Evolutionary conservation across 441 rosid species (phyloP).

Genomic region (Syzygium syzygioides): DNA sequence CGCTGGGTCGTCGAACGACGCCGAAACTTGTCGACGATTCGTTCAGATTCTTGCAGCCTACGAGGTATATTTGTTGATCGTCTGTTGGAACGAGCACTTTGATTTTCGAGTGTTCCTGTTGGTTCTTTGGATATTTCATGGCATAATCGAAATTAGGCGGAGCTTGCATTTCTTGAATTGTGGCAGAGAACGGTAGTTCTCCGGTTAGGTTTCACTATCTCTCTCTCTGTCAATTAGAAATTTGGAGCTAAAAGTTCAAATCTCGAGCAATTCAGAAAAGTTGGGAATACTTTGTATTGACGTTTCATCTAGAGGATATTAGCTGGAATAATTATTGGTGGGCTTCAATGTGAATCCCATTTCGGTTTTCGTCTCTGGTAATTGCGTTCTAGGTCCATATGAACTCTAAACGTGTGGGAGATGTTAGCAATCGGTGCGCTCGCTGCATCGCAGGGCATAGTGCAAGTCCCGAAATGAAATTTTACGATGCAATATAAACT

Average conservation of each 20-base stretch:
- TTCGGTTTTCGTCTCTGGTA: background rate
- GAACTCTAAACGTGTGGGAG: background rate
- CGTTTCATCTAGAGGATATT: background rate
- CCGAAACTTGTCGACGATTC: conserved; percentile 52
- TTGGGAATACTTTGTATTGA: background rate
- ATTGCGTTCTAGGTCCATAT: background rate
- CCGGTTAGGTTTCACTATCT: background rate
- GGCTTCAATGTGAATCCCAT: background rate
- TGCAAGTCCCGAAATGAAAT: background rate
- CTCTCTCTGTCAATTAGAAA: background rate
- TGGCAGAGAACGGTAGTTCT: background rate
- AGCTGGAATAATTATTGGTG: background rate
- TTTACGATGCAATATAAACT: background rate
- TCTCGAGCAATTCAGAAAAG: background rate
- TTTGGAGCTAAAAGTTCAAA: background rate
- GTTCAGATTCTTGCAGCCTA: conserved; percentile 89
- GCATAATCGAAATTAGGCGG: background rate
- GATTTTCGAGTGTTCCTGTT: background rate
- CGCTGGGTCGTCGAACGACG: conserved; percentile 28
- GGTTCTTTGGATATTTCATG: background rate
- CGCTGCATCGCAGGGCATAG: background rate
- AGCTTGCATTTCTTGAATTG: background rate
- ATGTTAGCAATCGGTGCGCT: background rate
- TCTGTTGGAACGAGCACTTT: background rate
- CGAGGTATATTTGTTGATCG: conserved; percentile 38